Conservation (phyloP, 2,329 filamentous ascomycete species). For the Cladophialophora yegresii region DNA sequence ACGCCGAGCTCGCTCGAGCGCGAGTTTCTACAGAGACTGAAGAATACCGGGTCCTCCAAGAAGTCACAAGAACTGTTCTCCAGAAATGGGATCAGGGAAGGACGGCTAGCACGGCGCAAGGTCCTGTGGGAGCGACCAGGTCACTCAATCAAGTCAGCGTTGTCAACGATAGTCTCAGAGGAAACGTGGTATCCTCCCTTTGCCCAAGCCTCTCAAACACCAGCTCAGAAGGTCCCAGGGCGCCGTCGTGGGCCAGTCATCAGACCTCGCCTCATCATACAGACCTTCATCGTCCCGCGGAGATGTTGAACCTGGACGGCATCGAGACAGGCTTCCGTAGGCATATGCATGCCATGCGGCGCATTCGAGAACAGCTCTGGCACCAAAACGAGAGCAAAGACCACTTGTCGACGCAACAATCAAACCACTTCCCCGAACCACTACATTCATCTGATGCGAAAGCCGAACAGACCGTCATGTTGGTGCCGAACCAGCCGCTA, state of each 20-base stretch:
- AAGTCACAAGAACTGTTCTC: slow-evolving; percentile 30
- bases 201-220: neutral
- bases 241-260: slow-evolving; percentile 7
- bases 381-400: slow-evolving; percentile 28
- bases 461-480: neutral
- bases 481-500: slow-evolving; percentile 7
- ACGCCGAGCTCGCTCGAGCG: slow-evolving; percentile 32
- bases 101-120: neutral
- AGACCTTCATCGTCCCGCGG: slow-evolving; percentile 2
- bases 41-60: slow-evolving; percentile 28
- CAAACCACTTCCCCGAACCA: slow-evolving; percentile 23
- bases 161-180: slow-evolving; percentile 14
- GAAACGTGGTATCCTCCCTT: slow-evolving; percentile 4
- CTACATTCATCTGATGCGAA: neutral
- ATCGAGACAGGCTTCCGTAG: slow-evolving; percentile 31
- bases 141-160: slow-evolving; percentile 11
- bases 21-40: slow-evolving; percentile 25
- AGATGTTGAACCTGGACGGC: slow-evolving; percentile 24
- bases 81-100: slow-evolving; percentile 31
- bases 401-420: slow-evolving; percentile 21
- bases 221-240: neutral
- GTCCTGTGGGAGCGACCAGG: neutral
- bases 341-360: slow-evolving; percentile 32
- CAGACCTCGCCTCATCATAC: slow-evolving; percentile 6
- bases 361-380: slow-evolving; percentile 31